These are phyloP conservation scores for Mrakiaceae sp. DNA, from an alignment of 1,284 basidiomycete species.

Conservation along the genomic window DNA sequence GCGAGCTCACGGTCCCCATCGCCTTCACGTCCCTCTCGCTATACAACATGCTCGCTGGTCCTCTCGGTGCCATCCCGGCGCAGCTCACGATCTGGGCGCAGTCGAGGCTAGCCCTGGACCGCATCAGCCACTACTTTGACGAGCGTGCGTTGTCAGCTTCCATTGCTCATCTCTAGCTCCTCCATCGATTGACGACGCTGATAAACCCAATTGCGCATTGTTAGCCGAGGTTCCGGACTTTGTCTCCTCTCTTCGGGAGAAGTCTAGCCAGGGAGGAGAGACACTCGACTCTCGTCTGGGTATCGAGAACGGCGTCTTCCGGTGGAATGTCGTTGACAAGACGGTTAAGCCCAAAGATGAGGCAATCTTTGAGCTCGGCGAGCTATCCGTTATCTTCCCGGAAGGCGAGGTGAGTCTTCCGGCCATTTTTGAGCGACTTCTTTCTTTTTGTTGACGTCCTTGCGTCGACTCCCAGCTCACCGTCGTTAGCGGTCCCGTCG, in stretches of 20 bases:
- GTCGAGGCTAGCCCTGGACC: constrained; percentile 32
- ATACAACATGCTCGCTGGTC: constrained; percentile 55
- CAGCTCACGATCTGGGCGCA: constrained; percentile 29
- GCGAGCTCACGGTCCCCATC: constrained; percentile 34
- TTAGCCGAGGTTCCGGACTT: constrained; percentile 19
- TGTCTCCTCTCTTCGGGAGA: constrained; percentile 40
- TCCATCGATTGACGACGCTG: not conserved
- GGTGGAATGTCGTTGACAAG: constrained; percentile 26
- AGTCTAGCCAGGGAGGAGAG: constrained; percentile 3
- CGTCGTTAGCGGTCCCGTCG: constrained; percentile 42
- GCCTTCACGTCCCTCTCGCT: constrained; percentile 37
- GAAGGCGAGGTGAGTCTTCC: constrained; percentile 39
- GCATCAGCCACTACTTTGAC: constrained; percentile 17
- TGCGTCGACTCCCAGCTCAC: constrained; percentile 34
- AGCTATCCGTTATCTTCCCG: constrained; percentile 68
- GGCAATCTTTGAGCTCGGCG: constrained; percentile 60
- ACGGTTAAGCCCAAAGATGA: constrained; percentile 19
- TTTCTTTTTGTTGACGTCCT: too few relatives aligned
- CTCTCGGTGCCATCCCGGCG: constrained; percentile 57
- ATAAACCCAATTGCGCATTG: constrained; percentile 22
- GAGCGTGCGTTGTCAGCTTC: not conserved
- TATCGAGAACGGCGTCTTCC: constrained; percentile 7
- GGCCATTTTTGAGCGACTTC: too few relatives aligned
- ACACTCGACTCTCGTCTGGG: constrained; percentile 37
- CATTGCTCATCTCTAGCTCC: not conserved